Conservation (phyloP, 1,284 basidiomycete species). For the Tilletia caries region DNA sequence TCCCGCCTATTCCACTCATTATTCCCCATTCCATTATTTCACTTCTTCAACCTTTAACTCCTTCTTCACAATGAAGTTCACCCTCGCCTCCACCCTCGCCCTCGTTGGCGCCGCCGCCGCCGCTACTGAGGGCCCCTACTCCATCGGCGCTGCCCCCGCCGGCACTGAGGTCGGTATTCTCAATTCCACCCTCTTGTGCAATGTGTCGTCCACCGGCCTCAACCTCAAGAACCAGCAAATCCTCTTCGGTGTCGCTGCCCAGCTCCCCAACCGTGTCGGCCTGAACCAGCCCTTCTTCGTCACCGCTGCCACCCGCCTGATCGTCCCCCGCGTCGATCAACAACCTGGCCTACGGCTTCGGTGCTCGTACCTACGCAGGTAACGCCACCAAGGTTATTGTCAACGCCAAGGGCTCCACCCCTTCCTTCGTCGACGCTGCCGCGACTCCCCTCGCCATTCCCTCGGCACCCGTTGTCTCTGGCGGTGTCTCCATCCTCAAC, state of each 20-base stretch:
- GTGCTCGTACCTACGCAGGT: slow-evolving; percentile 6
- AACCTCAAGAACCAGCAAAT: slow-evolving; percentile 13
- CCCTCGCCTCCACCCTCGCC: slow-evolving; percentile 6
- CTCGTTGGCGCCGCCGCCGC: slow-evolving; percentile 2
- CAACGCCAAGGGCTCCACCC: slow-evolving; percentile 14
- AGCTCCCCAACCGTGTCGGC: slow-evolving; percentile 8
- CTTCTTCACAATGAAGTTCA: slow-evolving; percentile 4
- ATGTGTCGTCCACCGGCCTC: slow-evolving; percentile 8
- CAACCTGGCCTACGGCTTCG: slow-evolving; percentile 13
- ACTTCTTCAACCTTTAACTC: neutral
- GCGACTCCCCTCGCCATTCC: slow-evolving; percentile 1
- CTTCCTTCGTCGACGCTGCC: neutral
- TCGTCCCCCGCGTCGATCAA: slow-evolving; percentile 14
- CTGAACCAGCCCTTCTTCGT: slow-evolving; percentile 6
- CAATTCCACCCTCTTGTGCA: slow-evolving; percentile 9
- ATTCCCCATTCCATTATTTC: neutral
- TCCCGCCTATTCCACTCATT: neutral
- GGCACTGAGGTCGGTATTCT: slow-evolving; percentile 1
- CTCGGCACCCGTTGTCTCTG: slow-evolving; percentile 10
- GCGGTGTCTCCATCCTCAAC: slow-evolving; percentile 13
- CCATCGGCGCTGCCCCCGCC: neutral
- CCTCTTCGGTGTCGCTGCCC: slow-evolving; percentile 8
- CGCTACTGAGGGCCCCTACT: neutral
- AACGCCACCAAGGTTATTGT: slow-evolving; percentile 9
- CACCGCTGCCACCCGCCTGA: slow-evolving; percentile 5